Evolutionary conservation across 2,329 filamentous ascomycete genomes (phyloP).

Genomic region (Diaporthe sp.): DNA sequence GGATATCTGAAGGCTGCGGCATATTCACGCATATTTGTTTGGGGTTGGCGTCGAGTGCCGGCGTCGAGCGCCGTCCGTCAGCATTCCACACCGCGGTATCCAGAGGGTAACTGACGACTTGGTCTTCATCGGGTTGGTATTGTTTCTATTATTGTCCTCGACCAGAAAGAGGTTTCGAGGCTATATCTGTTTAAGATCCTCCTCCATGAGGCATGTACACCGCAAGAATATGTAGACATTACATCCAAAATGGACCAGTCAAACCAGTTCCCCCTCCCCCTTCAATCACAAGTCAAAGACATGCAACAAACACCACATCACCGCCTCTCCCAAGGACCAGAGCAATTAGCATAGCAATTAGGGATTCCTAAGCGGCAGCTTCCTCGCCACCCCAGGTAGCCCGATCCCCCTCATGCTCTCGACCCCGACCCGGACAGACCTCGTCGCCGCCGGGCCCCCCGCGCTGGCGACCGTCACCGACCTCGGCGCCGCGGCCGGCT

Average conservation of each 20-base stretch:
- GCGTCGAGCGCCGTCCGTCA: not conserved
- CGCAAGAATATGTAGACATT: slow-evolving; percentile 28
- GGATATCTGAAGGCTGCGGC: slow-evolving; percentile 58
- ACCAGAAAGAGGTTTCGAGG: not conserved
- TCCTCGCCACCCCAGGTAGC: slow-evolving; percentile 29
- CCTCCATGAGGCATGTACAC: not conserved
- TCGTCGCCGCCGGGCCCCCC: not conserved
- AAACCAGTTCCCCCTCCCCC: not conserved
- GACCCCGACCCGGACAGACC: not conserved
- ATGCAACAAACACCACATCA: not conserved
- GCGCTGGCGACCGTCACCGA: not conserved
- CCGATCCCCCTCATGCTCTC: slow-evolving; percentile 27
- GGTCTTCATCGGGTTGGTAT: not conserved
- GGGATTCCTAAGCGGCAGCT: not conserved
- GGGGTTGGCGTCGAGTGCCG: not conserved
- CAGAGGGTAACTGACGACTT: not conserved
- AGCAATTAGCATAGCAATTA: not conserved
- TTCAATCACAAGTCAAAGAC: not conserved
- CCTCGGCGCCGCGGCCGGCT: not conserved
- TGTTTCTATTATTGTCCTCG: slow-evolving; percentile 16
- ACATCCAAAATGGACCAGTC: slow-evolving; percentile 18
- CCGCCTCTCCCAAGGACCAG: no score
- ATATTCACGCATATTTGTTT: not conserved
- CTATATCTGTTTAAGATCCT: slow-evolving; percentile 7
- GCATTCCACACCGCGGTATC: not conserved